Evolutionary conservation across 352 stramenopile genomes (phyloP).

Genomic region (Pseudoperonospora humuli): DNA sequence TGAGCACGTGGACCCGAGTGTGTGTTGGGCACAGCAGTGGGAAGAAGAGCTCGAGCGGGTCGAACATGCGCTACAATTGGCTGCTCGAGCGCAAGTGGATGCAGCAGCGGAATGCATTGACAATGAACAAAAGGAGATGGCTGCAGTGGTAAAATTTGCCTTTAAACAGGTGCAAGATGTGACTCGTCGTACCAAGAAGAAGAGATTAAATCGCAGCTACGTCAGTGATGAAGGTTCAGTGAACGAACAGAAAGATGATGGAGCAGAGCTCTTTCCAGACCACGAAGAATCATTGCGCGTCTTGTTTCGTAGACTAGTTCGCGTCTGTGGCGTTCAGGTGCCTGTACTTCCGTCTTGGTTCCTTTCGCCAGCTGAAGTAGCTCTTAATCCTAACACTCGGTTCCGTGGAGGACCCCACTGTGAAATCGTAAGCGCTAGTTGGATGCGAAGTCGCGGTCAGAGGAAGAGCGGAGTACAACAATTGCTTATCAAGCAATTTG

Average conservation of each 20-base stretch:
- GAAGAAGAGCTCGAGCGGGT: slow-evolving; percentile 30
- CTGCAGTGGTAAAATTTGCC: slow-evolving; percentile 49
- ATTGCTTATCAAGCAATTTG: slow-evolving; percentile 41
- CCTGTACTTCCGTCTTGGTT: slow-evolving; percentile 43
- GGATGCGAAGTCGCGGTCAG: slow-evolving; percentile 19
- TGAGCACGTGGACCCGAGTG: slow-evolving; percentile 43
- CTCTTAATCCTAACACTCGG: slow-evolving; percentile 5
- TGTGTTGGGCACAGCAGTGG: slow-evolving; percentile 43
- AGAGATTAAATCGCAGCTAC: slow-evolving; percentile 14
- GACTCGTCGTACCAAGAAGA: slow-evolving; percentile 12
- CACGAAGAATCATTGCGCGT: slow-evolving; percentile 37
- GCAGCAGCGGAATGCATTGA: slow-evolving; percentile 10
- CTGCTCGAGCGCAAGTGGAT: slow-evolving; percentile 20
- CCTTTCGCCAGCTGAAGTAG: slow-evolving; percentile 37
- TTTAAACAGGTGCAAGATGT: slow-evolving; percentile 30
- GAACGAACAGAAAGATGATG: slow-evolving; percentile 6
- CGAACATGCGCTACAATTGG: slow-evolving; percentile 37
- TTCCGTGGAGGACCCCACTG: slow-evolving; percentile 22
- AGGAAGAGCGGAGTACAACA: slow-evolving; percentile 21
- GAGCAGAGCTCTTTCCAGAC: slow-evolving; percentile 22
- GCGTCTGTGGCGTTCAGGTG: slow-evolving; percentile 36
- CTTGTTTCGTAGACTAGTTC: slow-evolving; percentile 40
- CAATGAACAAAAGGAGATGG: slow-evolving; percentile 29
- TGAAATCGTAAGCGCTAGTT: slow-evolving; percentile 27
- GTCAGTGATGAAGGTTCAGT: slow-evolving; percentile 1